Evolutionary conservation across 805 yeast species (phyloP), one percentile per base, ranked within the genome.

Genomic region (Pichia heedii): DNA sequence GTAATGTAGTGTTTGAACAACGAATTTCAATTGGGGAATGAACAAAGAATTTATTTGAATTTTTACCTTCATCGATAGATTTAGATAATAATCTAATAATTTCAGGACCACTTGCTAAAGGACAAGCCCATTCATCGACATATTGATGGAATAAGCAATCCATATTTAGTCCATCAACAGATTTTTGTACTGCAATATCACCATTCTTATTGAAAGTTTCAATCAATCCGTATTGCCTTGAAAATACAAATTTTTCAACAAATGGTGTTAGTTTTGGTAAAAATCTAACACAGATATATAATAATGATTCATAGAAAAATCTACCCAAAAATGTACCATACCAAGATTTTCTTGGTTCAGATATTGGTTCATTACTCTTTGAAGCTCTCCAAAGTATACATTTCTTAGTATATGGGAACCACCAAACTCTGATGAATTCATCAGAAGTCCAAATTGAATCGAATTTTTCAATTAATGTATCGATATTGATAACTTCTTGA

Each of bases 51-150:
- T 79, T 80, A 47, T 77, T 77, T 13, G 63, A 61, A 12, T 59
- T 54, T 27, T 80, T 77, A 27, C 93, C 95, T 20, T 66, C 67
- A 26, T 70, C 60, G 41, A 84, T 81, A 2, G 77, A 76, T 27
- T 72, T 72, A 46, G 78, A 74, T 47, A 90, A 68, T n/a, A 80
- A 69, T 36, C 63, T 58, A 50, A 89, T 70, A 18, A 83, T 80
- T 41, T 77, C 82, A 8, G 81, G 81, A 5, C 97, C 97, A 50
- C 77, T 74, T 21, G 66, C 72, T 56, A 90, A 66, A 19, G 97
- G 97, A 39, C 94, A 77, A n/a, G 93, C 88, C 97, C 97, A 90
- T 66, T 90, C 98, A 58, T 89, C 80, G 40, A 90, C 97, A 64
- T 80, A 89, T 63, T 90, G 98, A 36, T 88, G 79, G 62, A 87